Percentiles rank a stretch among this genome's conserved stretches.
Evolutionary conservation across 148 eudicot species (phyloP).

Genomic region (Cornus controversa): DNA sequence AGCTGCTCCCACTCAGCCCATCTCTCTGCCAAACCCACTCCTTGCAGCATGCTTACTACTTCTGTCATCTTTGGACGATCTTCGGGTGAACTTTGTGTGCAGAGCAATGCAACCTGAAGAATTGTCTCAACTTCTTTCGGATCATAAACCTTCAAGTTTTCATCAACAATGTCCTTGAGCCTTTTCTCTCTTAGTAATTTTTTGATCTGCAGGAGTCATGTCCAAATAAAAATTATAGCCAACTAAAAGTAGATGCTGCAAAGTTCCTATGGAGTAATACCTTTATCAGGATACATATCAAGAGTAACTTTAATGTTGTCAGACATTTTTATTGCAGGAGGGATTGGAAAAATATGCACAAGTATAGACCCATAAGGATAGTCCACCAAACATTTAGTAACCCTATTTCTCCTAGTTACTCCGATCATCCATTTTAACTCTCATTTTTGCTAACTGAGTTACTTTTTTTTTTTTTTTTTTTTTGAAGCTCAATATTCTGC

Average conservation of each 20-base stretch:
- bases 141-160: constrained; percentile 57
- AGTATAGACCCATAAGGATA: no score
- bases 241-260: neutral
- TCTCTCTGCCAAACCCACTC: constrained; percentile 71
- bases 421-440: no score
- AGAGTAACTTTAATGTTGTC: neutral
- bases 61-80: constrained; percentile 90
- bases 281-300: neutral
- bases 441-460: no score
- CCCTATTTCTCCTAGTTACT: no score
- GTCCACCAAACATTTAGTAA: neutral
- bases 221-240: neutral
- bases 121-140: constrained; percentile 69
- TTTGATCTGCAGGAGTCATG: constrained; percentile 50
- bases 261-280: neutral
- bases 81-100: constrained; percentile 79
- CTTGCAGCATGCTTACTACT: constrained; percentile 71
- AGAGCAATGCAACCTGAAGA: constrained; percentile 84
- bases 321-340: no score
- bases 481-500: no score
- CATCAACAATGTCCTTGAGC: constrained; percentile 72
- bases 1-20: constrained; percentile 91
- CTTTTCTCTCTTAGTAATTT: constrained; percentile 69
- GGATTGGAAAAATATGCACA: neutral
- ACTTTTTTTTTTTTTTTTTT: no score